Conservation (phyloP, 2,329 filamentous ascomycete genomes). For the Trichophaea hybrida region DNA sequence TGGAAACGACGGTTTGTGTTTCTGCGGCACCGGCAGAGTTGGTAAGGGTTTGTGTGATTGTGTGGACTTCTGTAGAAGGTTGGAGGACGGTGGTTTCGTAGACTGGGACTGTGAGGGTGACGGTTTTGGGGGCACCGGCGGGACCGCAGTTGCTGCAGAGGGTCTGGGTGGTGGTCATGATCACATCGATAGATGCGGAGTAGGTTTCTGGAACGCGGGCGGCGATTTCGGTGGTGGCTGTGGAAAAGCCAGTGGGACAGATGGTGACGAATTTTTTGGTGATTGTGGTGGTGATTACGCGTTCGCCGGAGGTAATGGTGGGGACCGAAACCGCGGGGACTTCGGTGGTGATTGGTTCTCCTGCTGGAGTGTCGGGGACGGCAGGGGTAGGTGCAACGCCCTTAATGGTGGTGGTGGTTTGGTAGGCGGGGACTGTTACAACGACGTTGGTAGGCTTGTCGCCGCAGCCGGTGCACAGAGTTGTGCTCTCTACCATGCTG, state of each 20-base stretch:
- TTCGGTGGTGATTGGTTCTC: neutral
- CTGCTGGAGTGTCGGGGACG: neutral
- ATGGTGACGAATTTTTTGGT: neutral
- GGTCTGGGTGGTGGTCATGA: neutral
- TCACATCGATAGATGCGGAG: neutral
- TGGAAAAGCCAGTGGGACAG: neutral
- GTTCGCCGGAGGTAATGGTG: neutral
- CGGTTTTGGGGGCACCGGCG: neutral
- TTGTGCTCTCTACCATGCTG: neutral
- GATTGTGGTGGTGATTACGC: neutral
- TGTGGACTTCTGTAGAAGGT: neutral
- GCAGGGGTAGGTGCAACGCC: neutral
- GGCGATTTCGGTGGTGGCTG: conserved; percentile 24
- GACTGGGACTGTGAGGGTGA: neutral
- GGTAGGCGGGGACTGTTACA: neutral
- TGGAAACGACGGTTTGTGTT: neutral
- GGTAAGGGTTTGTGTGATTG: neutral
- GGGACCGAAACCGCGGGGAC: neutral
- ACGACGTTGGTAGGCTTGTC: neutral
- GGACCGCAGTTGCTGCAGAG: neutral
- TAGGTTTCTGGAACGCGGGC: conserved; percentile 21
- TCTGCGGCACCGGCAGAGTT: neutral
- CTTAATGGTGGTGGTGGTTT: neutral
- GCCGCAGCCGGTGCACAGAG: neutral
- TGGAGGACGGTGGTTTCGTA: neutral